Base-by-base conservation (phyloP, 2,329 filamentous ascomycete species). In the Penicillium sp. region DNA sequence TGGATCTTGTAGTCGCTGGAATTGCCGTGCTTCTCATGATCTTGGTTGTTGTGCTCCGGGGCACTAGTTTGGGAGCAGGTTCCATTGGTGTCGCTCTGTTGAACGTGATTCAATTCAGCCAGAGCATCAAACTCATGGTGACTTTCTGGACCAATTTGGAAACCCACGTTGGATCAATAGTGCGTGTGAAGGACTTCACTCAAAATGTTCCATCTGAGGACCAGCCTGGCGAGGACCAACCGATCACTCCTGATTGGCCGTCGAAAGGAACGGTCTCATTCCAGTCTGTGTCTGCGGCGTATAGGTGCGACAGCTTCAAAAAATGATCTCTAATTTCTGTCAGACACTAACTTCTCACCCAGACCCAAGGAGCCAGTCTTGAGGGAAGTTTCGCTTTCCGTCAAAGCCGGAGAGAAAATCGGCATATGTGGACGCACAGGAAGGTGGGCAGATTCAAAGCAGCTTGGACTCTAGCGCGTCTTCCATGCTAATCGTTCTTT, bases 141-240 rank as follows among this genome's bases (percentile, higher is more conserved):
- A 69, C 69, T 13, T 73, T 71, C 39, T 83, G 79, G 78, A 82
- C 79, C 0, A 70, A 72, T 37, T 65, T 83, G 12, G 80, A 83
- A 54, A 82, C 78, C 0, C 73, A 75, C 34, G 73, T 83, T 39
- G 80, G 80, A 6, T 78, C 78, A 8, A 72, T 83, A 7, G 69
- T 74, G 4, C 71, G 80, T 24, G 71, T 82, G 51, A 78, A 76
- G 58, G 70, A 71, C n/a, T 81, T 81, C 51, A 71, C 69, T 1
- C 66, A 69, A 5, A 69, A 66, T 28, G 71, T 73, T 1, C 57
- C 68, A 8, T 68, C 66, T 1, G 76, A 79, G 53, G 67, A 78
- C 40, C 62, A 62, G 39, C 59, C 60, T 5, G 60, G 55, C 2
- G 76, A 80, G 53, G 63, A 69, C 36, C 57, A 63, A 9, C 55